These are phyloP conservation scores for Tetrahymena thermophila DNA, from an alignment of 73 alveolate species.

Conservation along the genomic window DNA sequence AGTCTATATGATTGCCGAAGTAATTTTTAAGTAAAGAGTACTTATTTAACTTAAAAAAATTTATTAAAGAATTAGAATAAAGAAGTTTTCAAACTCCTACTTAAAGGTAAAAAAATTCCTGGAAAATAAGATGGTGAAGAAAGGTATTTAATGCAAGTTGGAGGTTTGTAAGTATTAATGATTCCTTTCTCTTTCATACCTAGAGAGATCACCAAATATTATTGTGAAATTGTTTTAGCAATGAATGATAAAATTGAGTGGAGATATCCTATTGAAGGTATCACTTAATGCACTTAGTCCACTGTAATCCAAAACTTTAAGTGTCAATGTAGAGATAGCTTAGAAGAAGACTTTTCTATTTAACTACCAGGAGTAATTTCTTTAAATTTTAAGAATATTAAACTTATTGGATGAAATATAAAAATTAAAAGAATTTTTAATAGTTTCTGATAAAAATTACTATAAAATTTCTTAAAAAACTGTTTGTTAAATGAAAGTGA, in stretches of 20 bases:
- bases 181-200: slow-evolving; percentile 80
- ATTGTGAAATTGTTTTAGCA: slow-evolving; percentile 86
- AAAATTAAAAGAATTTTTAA: too few species aligned
- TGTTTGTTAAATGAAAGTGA: too few species aligned
- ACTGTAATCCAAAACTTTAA: neutral
- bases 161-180: slow-evolving; percentile 82
- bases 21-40: neutral
- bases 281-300: neutral
- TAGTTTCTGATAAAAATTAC: too few species aligned
- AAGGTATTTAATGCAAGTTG: slow-evolving; percentile 76
- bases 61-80: slow-evolving; percentile 26
- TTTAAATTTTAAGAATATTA: too few species aligned
- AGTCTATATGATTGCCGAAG: slow-evolving; percentile 54
- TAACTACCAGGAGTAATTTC: neutral
- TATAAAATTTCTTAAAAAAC: too few species aligned
- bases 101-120: slow-evolving; percentile 73
- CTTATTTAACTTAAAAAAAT: neutral
- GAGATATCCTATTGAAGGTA: neutral
- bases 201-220: slow-evolving; percentile 85
- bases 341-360: neutral
- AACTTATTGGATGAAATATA: too few species aligned
- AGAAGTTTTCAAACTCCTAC: slow-evolving; percentile 73
- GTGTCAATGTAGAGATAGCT: neutral
- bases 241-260: neutral
- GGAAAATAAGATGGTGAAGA: slow-evolving; percentile 83